Conservation (phyloP, 2,329 filamentous ascomycete species). For the Tolypocladium ovalisporum region DNA sequence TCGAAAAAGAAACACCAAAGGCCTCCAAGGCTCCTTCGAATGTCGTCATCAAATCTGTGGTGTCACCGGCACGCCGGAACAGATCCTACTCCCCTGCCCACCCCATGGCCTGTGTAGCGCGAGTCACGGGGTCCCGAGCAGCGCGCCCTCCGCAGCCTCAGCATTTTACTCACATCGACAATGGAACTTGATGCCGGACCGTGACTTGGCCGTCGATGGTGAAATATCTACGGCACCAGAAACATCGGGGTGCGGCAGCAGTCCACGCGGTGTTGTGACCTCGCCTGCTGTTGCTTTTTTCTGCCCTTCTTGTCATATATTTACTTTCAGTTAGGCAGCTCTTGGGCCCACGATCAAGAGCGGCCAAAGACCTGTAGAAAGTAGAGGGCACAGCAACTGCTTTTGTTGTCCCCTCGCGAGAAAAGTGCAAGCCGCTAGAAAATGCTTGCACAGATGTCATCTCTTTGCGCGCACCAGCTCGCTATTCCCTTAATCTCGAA, state of each 20-base stretch:
- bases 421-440: not conserved
- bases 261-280: too few relatives aligned
- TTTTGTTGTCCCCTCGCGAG: not conserved
- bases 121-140: not conserved
- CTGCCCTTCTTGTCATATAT: not conserved
- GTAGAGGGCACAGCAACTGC: not conserved
- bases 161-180: not conserved
- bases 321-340: not conserved
- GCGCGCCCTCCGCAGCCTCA: not conserved
- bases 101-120: not conserved
- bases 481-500: not conserved
- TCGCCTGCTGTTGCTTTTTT: not conserved
- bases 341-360: not conserved
- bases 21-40: not conserved
- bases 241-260: too few relatives aligned
- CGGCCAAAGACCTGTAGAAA: not conserved
- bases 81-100: not conserved
- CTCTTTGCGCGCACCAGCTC: slow-evolving; percentile 1
- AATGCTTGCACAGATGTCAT: not conserved
- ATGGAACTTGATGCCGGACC: not conserved
- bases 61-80: not conserved
- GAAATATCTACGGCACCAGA: too few relatives aligned
- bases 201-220: not conserved
- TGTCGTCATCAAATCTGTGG: not conserved
- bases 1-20: not conserved